Evolutionary conservation across 192 early-diverging fungal species (phyloP).

Genomic region (Coemansia sp.): DNA sequence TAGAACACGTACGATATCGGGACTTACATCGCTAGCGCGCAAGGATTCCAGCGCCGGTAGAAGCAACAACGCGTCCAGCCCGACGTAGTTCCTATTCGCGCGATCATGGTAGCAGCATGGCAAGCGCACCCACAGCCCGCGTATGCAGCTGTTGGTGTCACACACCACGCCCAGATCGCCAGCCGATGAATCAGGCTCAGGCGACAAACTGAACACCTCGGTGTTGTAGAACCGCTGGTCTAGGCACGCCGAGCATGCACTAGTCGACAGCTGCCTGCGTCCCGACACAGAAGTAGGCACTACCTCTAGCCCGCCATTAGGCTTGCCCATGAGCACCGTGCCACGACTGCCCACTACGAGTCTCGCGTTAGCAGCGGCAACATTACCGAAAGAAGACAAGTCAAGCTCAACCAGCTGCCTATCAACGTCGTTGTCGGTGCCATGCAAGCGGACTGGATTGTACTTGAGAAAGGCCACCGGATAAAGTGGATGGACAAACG

Average conservation of each 20-base stretch:
- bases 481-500: constrained; percentile 79
- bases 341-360: constrained; percentile 20
- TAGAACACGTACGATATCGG: constrained; percentile 18
- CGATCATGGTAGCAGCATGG: constrained; percentile 9
- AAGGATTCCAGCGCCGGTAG: constrained; percentile 16
- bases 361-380: background rate
- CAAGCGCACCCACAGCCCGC: constrained; percentile 19
- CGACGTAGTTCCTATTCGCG: background rate
- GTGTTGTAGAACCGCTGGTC: constrained; percentile 29
- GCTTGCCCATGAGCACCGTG: constrained; percentile 11
- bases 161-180: constrained; percentile 23
- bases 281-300: constrained; percentile 12
- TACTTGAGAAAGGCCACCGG: constrained; percentile 35
- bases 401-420: background rate
- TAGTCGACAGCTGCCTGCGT: constrained; percentile 16
- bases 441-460: constrained; percentile 10
- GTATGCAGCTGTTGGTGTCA: background rate
- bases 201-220: constrained; percentile 22
- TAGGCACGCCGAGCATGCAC: constrained; percentile 18
- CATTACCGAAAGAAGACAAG: background rate
- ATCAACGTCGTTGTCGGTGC: background rate
- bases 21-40: background rate
- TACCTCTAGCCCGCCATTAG: background rate
- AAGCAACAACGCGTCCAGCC: constrained; percentile 25
- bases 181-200: background rate